Evolutionary conservation across 768 basidiomycete species (phyloP), one percentile per base, ranked within the genome.

Genomic region (Jaapia argillacea): DNA sequence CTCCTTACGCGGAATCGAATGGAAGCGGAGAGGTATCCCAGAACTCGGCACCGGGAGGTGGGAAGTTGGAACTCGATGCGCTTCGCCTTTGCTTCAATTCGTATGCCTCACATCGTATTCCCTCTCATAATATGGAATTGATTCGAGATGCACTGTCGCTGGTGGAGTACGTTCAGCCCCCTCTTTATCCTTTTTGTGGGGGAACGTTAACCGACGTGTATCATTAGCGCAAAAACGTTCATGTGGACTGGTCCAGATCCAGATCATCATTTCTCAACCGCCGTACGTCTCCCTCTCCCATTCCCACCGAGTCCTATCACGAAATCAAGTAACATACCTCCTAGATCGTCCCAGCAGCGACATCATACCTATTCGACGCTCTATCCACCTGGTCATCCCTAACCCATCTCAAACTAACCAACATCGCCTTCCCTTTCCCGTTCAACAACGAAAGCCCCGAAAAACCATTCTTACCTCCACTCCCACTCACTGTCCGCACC

Each of bases 171-270:
- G n/a, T n/a, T n/a, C n/a, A n/a, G n/a, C n/a, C n/a, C n/a, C n/a
- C n/a, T n/a, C n/a, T n/a, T n/a, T n/a, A n/a, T n/a, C n/a, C n/a
- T n/a, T n/a, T n/a, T n/a, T n/a, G n/a, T n/a, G n/a, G n/a, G n/a
- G n/a, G n/a, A n/a, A n/a, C n/a, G n/a, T n/a, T n/a, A n/a, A n/a
- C n/a, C n/a, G n/a, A n/a, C n/a, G n/a, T n/a, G n/a, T n/a, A n/a
- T n/a, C n/a, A n/a, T n/a, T n/a, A 75, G 74, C 41, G 75, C 74
- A 25, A 59, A 57, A 36, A 54, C 49, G 18, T 78, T 79, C 50
- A 58, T 58, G 18, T 80, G 79, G 79, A 70, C 62, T n/a, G 73
- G 76, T 3, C 76, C 74, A 3, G 76, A 77, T 51, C 76, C 77
- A 21, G 70, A 68, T 10, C 76, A 80, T 45, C 73, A 79, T 49